Evolutionary conservation across 1,139 yeast genomes (phyloP).

Genomic region (Magnusiomyces tetraspermus): DNA sequence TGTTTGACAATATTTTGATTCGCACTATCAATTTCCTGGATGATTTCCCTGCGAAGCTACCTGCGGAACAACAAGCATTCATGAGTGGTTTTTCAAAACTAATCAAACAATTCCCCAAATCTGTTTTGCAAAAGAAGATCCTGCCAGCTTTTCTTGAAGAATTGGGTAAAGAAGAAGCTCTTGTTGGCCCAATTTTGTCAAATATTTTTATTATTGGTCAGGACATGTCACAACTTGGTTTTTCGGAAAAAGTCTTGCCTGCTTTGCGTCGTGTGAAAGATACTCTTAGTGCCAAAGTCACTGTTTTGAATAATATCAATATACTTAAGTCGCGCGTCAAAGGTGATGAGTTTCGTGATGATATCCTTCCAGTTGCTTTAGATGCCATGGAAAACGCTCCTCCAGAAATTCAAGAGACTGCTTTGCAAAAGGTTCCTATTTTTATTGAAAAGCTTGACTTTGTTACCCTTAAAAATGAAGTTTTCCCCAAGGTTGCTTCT

Average conservation of each 20-base stretch:
- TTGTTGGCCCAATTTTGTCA: slow-evolving; percentile 47
- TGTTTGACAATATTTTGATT: slow-evolving; percentile 72
- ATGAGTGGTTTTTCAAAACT: slow-evolving; percentile 54
- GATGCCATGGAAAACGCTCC: slow-evolving; percentile 29
- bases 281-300: slow-evolving; percentile 42
- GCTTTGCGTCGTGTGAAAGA: slow-evolving; percentile 38
- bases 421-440: slow-evolving; percentile 40
- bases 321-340: slow-evolving; percentile 46
- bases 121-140: slow-evolving; percentile 61
- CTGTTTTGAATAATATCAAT: slow-evolving; percentile 48
- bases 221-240: slow-evolving; percentile 63
- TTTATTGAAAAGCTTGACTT: slow-evolving; percentile 52
- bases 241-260: slow-evolving; percentile 61
- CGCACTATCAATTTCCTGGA: slow-evolving; percentile 78
- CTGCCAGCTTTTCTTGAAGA: slow-evolving; percentile 57
- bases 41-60: slow-evolving; percentile 67
- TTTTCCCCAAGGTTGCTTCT: slow-evolving; percentile 62
- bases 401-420: slow-evolving; percentile 46
- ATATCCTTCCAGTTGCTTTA: slow-evolving; percentile 32
- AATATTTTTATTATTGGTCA: slow-evolving; percentile 54
- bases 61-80: slow-evolving; percentile 59
- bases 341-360: slow-evolving; percentile 33
- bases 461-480: slow-evolving; percentile 59
- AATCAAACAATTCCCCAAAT: slow-evolving; percentile 59
- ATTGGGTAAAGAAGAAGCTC: slow-evolving; percentile 37